These are phyloP conservation scores for Mycena kentingensis DNA, from an alignment of 768 basidiomycete genomes.

Conservation along the genomic window DNA sequence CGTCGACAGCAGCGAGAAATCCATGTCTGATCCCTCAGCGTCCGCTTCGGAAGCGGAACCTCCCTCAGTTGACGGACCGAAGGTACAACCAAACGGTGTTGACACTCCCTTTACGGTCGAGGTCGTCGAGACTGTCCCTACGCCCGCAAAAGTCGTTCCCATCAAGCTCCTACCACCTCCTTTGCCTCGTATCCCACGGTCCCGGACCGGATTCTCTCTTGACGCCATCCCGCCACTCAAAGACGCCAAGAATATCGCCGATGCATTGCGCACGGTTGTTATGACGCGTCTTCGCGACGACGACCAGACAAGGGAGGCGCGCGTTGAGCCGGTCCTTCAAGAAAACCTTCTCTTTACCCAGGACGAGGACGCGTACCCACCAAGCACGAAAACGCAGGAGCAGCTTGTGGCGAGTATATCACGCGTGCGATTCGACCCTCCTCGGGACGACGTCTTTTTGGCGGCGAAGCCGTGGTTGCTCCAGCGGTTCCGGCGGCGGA, in stretches of 20 bases:
- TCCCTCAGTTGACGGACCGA: no score
- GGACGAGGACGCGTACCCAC: constrained; percentile 29
- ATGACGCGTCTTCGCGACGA: constrained; percentile 63
- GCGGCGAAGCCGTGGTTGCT: constrained; percentile 51
- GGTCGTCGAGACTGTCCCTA: no score
- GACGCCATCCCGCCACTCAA: constrained; percentile 41
- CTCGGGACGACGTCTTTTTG: constrained; percentile 39
- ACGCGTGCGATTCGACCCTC: constrained; percentile 34
- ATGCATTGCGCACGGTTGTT: constrained; percentile 65
- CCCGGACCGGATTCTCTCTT: constrained; percentile 10
- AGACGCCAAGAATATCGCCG: constrained; percentile 50
- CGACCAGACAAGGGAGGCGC: constrained; percentile 61
- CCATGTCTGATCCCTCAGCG: no score
- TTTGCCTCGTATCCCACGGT: constrained; percentile 5
- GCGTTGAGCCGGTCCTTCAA: constrained; percentile 62
- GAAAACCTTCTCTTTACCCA: constrained; percentile 53
- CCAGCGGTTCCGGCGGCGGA: constrained; percentile 55
- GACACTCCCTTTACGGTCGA: no score
- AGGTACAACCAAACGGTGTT: no score
- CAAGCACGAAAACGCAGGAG: constrained; percentile 37
- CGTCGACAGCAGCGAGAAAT: no score
- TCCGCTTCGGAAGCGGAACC: no score
- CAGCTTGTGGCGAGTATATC: constrained; percentile 47
- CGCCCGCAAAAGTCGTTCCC: no score
- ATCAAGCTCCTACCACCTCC: not conserved